Evolutionary conservation across 2,329 filamentous ascomycete species (phyloP).

Genomic region (Cytospora leucostoma): DNA sequence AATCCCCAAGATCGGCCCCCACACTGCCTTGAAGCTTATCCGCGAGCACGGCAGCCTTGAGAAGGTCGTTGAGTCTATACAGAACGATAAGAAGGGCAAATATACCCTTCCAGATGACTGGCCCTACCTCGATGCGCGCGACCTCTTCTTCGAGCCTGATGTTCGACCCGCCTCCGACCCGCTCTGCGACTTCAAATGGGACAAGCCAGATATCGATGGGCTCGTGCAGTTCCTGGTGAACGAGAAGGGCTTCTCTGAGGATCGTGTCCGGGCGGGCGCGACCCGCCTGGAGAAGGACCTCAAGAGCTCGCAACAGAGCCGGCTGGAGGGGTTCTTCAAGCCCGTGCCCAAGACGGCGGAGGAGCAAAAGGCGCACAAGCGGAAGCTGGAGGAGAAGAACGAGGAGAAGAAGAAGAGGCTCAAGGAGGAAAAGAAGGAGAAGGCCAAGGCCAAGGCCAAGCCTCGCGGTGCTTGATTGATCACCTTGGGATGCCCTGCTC

Average conservation of each 20-base stretch:
- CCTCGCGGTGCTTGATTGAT: slow-evolving; percentile 62
- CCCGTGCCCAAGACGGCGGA: slow-evolving; percentile 83
- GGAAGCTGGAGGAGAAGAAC: slow-evolving; percentile 90
- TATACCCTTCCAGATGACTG: slow-evolving; percentile 92
- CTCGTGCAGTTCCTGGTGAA: slow-evolving; percentile 86
- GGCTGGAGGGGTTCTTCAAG: slow-evolving; percentile 97
- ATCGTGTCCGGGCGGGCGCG: slow-evolving; percentile 80
- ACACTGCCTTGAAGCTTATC: slow-evolving; percentile 89
- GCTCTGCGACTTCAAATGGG: slow-evolving; percentile 97
- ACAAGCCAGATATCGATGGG: slow-evolving; percentile 86
- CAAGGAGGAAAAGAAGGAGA: slow-evolving; percentile 93
- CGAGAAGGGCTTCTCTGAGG: slow-evolving; percentile 97
- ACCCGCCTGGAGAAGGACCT: slow-evolving; percentile 83
- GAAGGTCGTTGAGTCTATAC: slow-evolving; percentile 77
- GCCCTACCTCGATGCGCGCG: slow-evolving; percentile 89
- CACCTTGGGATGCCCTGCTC: neutral
- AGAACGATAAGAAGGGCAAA: slow-evolving; percentile 75
- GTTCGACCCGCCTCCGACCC: slow-evolving; percentile 81
- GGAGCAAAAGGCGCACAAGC: slow-evolving; percentile 82
- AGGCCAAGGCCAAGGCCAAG: slow-evolving; percentile 87
- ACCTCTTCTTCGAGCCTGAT: slow-evolving; percentile 89
- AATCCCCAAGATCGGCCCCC: slow-evolving; percentile 89
- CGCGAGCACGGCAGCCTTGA: slow-evolving; percentile 89
- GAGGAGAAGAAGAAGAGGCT: slow-evolving; percentile 93
- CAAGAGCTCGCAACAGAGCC: slow-evolving; percentile 86